Percentiles rank a stretch among this genome's conserved stretches.
These are phyloP conservation scores for Cystofilobasidium ferigula DNA, from an alignment of 768 basidiomycete genomes.

Conservation along the genomic window DNA sequence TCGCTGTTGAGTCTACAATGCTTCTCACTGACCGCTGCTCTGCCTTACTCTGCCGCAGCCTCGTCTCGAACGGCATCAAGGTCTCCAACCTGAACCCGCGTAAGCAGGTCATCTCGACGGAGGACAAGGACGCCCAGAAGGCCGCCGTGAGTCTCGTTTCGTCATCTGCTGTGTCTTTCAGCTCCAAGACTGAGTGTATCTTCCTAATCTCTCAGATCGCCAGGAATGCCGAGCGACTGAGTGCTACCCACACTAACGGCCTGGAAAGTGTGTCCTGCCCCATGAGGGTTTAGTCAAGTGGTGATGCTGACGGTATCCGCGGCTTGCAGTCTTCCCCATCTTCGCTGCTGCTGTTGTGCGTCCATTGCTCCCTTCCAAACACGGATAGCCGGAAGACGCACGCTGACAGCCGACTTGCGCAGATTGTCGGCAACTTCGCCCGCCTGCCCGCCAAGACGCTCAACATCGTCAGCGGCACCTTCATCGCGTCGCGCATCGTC, in stretches of 20 bases:
- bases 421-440: slow-evolving; percentile 25
- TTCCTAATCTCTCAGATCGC: neutral
- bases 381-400: too few relatives aligned
- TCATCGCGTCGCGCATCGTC: slow-evolving; percentile 12
- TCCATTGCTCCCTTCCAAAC: neutral
- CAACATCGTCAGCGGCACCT: slow-evolving; percentile 20
- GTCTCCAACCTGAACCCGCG: slow-evolving; percentile 18
- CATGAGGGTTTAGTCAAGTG: neutral
- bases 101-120: neutral
- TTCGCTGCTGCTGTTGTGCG: slow-evolving; percentile 11
- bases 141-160: neutral
- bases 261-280: slow-evolving; percentile 11
- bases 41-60: neutral
- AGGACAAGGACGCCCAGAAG: neutral
- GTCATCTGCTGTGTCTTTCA: neutral
- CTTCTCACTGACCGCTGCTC: neutral
- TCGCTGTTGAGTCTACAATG: neutral
- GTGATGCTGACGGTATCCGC: neutral
- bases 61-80: slow-evolving; percentile 1
- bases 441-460: slow-evolving; percentile 24
- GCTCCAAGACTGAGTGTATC: too few relatives aligned
- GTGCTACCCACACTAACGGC: slow-evolving; percentile 19
- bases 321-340: slow-evolving; percentile 15
- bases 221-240: slow-evolving; percentile 4
- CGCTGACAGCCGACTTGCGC: neutral